Conservation (phyloP, 352 stramenopile species). For the Thraustochytrium sp. region DNA sequence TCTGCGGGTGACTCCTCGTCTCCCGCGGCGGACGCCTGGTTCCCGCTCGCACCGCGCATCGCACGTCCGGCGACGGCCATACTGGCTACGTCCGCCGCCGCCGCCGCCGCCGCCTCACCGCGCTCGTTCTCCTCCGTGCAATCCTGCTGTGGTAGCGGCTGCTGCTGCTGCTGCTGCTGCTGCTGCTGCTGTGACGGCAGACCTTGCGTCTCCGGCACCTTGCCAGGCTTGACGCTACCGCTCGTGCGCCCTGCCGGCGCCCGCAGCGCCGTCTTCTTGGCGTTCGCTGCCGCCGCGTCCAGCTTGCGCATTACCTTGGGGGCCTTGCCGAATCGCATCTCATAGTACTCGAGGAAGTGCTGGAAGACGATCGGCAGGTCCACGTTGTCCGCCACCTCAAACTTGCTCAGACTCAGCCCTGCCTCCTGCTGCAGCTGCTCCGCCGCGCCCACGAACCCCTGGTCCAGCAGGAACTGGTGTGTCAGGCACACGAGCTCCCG, state of each 20-base stretch:
- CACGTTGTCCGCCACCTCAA: constrained; percentile 83
- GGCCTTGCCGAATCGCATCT: constrained; percentile 81
- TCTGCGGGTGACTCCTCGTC: constrained; percentile 60
- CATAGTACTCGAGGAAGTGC: constrained; percentile 83
- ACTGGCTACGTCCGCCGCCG: background rate
- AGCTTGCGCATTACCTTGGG: constrained; percentile 70
- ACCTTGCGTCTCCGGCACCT: background rate
- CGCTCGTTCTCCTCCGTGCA: too few species aligned
- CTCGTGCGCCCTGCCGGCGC: too few species aligned
- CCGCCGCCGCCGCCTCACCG: too few species aligned
- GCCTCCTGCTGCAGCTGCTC: constrained; percentile 76
- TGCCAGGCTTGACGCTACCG: background rate
- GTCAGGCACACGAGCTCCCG: constrained; percentile 75
- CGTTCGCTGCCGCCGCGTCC: constrained; percentile 57
- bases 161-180: too few species aligned
- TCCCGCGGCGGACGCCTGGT: constrained; percentile 19
- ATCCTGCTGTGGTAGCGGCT: too few species aligned
- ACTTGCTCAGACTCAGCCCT: constrained; percentile 71
- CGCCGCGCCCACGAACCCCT: constrained; percentile 71
- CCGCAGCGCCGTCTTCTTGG: background rate
- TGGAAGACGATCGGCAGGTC: constrained; percentile 65
- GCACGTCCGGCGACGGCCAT: background rate
- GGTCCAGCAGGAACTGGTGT: constrained; percentile 72
- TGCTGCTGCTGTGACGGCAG: too few species aligned
- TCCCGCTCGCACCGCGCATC: background rate